phyloP scores from a whole-genome alignment of 208 protist species.

The Balamuthia mandrillaris region DNA sequence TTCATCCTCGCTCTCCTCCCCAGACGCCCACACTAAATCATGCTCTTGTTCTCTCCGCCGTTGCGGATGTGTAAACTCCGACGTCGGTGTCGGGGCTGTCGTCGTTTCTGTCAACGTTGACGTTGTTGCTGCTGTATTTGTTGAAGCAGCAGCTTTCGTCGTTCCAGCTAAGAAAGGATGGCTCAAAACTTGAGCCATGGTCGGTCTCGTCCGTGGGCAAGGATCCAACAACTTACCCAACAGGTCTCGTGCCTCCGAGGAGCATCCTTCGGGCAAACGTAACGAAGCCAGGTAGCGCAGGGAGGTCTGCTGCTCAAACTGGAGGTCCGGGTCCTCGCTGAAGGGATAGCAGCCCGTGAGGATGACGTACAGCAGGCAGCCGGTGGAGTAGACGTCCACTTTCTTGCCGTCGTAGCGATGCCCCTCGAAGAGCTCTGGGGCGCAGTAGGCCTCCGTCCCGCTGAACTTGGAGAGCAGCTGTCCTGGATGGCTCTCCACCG shows the following conservation, averaged over 20 bases:
- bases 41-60: too few relatives aligned
- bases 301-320: not conserved
- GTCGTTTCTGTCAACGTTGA: too few relatives aligned
- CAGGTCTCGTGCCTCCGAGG: not conserved
- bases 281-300: not conserved
- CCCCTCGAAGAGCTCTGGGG: not conserved
- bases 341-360: not conserved
- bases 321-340: not conserved
- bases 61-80: too few relatives aligned
- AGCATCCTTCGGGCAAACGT: not conserved
- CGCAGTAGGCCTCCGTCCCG: not conserved
- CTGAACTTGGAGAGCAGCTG: not conserved
- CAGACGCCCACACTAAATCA: too few relatives aligned
- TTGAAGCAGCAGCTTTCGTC: not conserved
- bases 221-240: not conserved
- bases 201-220: not conserved
- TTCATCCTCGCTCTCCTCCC: too few relatives aligned
- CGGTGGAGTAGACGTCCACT: not conserved
- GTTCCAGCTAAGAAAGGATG: not conserved
- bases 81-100: too few relatives aligned
- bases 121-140: too few relatives aligned
- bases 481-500: not conserved
- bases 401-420: not conserved
- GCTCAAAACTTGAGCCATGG: not conserved
- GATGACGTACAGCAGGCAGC: not conserved